Evolutionary conservation across 108 stramenopile genomes (phyloP).

Genomic region (Stephanodiscus triporus): DNA sequence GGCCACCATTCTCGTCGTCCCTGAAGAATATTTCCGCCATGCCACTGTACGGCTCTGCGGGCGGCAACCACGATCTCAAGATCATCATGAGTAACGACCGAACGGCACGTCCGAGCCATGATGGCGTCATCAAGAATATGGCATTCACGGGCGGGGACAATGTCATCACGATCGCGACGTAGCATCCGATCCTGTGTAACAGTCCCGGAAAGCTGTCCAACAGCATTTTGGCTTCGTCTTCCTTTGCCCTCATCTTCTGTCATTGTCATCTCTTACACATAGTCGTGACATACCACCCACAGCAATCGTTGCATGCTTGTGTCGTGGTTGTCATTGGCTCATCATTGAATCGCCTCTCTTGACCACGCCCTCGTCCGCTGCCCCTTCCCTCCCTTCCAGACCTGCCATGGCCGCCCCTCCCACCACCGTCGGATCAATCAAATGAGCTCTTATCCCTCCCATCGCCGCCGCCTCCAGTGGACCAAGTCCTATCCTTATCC

Average conservation of each 20-base stretch:
- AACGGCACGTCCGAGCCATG: slow-evolving; percentile 24
- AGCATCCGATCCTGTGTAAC: slow-evolving; percentile 63
- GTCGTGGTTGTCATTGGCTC: too few relatives aligned
- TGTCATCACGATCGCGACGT: slow-evolving; percentile 47
- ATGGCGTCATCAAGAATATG: slow-evolving; percentile 40
- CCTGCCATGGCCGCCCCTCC: slow-evolving; percentile 12
- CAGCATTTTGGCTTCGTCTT: slow-evolving; percentile 44
- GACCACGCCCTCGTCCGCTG: slow-evolving; percentile 7
- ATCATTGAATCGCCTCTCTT: slow-evolving; percentile 65
- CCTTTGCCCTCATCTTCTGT: slow-evolving; percentile 41
- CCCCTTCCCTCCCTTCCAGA: slow-evolving; percentile 17
- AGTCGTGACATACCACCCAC: too few relatives aligned
- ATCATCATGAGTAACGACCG: slow-evolving; percentile 59
- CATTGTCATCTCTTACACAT: too few relatives aligned
- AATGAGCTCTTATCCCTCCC: too few relatives aligned
- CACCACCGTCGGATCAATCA: slow-evolving; percentile 5
- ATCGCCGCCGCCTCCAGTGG: slow-evolving; percentile 12
- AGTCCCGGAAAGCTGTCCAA: slow-evolving; percentile 54
- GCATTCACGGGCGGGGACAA: slow-evolving; percentile 11
- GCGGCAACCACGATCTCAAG: slow-evolving; percentile 43
- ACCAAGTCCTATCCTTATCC: slow-evolving; percentile 42
- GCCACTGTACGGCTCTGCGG: slow-evolving; percentile 43
- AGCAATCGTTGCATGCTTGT: too few relatives aligned
- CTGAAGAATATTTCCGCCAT: slow-evolving; percentile 53
- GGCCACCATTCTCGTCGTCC: slow-evolving; percentile 21